Evolutionary conservation across 345 rosid species (phyloP), one percentile per base, ranked within the genome.

Genomic region (Microthlaspi erraticum): DNA sequence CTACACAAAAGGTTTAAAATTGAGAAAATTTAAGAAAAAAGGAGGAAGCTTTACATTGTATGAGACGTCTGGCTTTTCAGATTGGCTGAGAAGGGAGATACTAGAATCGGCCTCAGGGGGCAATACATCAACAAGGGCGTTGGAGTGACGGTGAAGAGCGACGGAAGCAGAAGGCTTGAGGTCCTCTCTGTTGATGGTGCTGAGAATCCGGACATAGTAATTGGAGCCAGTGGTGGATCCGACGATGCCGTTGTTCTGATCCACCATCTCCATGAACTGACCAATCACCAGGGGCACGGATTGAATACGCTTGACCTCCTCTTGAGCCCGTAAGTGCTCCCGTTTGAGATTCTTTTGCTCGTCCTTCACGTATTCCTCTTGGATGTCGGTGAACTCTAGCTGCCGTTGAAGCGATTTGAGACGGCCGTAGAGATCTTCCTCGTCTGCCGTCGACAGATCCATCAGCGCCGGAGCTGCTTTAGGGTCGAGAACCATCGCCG

Each of bases 201-300:
- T 94, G 52, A 94, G 83, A 67, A 91, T 94, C 66, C 99, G 72
- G 0, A 94, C 99, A 72, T 91, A 94, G 62, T 94, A 94, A 75
- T 94, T 94, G 33, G 99, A 94, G 1, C 99, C 99, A 1, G 99
- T 94, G 32, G 99, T 94, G 53, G 99, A 94, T n/a, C 99, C 99
- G 3, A 94, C 99, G 59, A 94, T 94, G 34, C 99, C 99, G 78
- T 94, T 87, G 81, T 91, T 94, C 83, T 88, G 95, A 78, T 94
- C 97, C 6, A 94, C 99, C 99, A 94, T 94, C 85, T 94, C 99
- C 99, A 94, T 94, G 80, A 94, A 94, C 78, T 94, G 99, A 5
- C 98, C 98, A 10, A 93, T 91, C 13, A 93, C 98, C 2, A 93
- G 76, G 7, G 98, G 98, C 44, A 93, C 98, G 41, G 98, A 93